phyloP scores from a whole-genome alignment of 345 rosid genomes.

The Populus davidiana region DNA sequence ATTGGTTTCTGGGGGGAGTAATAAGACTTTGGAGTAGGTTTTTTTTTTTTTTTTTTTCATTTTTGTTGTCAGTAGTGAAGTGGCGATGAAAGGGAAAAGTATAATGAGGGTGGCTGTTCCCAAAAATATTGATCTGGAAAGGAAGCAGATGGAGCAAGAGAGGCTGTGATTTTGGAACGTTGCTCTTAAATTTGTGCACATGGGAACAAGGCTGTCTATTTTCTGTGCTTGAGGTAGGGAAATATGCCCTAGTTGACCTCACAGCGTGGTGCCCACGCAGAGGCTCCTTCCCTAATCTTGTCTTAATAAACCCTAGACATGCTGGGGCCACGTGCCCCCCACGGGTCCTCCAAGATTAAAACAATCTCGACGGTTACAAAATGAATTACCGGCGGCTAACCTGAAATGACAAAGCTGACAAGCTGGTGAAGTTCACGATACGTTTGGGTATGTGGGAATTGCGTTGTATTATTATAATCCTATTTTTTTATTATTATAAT shows the following conservation, averaged over 20 bases:
- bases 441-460: no score
- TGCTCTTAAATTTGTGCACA: constrained; percentile 73
- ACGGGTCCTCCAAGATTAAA: constrained; percentile 26
- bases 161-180: constrained; percentile 55
- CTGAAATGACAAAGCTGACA: no score
- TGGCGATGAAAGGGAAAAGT: neutral
- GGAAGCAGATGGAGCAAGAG: constrained; percentile 22
- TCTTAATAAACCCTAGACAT: constrained; percentile 67
- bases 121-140: constrained; percentile 38
- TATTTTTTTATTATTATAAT: no score
- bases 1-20: neutral
- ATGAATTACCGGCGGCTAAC: neutral
- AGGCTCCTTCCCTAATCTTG: constrained; percentile 53
- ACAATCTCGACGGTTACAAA: neutral
- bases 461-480: no score
- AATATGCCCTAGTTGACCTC: constrained; percentile 55
- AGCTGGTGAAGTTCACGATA: no score
- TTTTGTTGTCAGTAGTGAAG: no score
- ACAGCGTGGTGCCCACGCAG: constrained; percentile 45
- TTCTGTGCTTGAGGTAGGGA: constrained; percentile 56
- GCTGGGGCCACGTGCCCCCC: constrained; percentile 49
- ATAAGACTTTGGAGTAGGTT: neutral
- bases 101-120: constrained; percentile 19
- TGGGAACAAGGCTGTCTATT: constrained; percentile 78
- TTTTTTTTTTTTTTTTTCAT: neutral